These are phyloP conservation scores for Metschnikowia lachancei DNA, from an alignment of 805 yeast species.

Conservation along the genomic window DNA sequence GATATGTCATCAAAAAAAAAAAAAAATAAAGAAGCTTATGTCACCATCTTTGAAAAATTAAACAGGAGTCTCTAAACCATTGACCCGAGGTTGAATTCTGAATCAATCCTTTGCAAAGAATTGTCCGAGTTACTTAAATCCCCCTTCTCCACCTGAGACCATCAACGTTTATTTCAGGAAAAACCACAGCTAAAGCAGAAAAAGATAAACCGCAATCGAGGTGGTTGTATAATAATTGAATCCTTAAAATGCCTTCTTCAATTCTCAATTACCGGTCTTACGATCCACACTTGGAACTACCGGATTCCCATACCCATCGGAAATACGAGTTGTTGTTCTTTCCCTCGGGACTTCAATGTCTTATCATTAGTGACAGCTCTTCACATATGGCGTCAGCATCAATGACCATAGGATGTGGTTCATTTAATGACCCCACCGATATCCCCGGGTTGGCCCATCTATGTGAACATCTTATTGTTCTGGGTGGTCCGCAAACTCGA, in stretches of 20 bases:
- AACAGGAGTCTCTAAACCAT: too few species aligned
- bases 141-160: too few species aligned
- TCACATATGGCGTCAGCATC: conserved; percentile 66
- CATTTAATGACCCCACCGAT: conserved; percentile 69
- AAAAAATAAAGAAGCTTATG: neutral
- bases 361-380: conserved; percentile 74
- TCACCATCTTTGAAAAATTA: too few species aligned
- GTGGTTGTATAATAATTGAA: too few species aligned
- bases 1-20: neutral
- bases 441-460: conserved; percentile 85
- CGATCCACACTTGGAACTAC: conserved; percentile 19
- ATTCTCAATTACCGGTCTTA: conserved; percentile 2
- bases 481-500: conserved; percentile 29
- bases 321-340: conserved; percentile 48
- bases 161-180: too few species aligned
- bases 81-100: too few species aligned
- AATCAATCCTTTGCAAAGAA: too few species aligned
- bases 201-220: too few species aligned
- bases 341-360: conserved; percentile 64
- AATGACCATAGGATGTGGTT: conserved; percentile 74
- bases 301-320: conserved; percentile 37
- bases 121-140: too few species aligned
- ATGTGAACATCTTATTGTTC: conserved; percentile 71
- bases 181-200: too few species aligned
- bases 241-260: conserved; percentile 3